Conservation (phyloP, 169 alveolate genomes). For the Cryptosporidium sp. region DNA sequence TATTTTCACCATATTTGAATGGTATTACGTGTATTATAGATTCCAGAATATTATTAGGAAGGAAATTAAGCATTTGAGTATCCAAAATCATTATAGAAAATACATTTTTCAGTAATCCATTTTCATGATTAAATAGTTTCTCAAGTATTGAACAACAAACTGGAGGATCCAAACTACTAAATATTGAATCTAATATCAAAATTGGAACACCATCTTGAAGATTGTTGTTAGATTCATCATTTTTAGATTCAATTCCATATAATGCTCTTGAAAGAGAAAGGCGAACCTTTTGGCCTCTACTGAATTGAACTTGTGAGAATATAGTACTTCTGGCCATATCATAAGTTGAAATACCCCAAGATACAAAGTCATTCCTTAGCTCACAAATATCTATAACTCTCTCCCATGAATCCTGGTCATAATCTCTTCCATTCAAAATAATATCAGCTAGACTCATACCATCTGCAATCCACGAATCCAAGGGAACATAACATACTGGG, state of each 20-base stretch:
- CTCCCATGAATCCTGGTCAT: conserved; percentile 38
- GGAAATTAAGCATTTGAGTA: conserved; percentile 37
- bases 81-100: conserved; percentile 32
- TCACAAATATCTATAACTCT: conserved; percentile 56
- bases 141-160: conserved; percentile 33
- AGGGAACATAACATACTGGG: conserved; percentile 53
- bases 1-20: not conserved
- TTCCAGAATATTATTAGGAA: conserved; percentile 24
- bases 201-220: not conserved
- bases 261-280: conserved; percentile 58
- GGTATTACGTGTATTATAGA: conserved; percentile 14
- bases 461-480: conserved; percentile 60
- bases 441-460: conserved; percentile 65
- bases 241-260: conserved; percentile 24
- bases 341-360: conserved; percentile 46
- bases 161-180: conserved; percentile 61
- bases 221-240: not conserved
- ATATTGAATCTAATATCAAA: conserved; percentile 61
- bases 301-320: conserved; percentile 29
- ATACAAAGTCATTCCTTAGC: conserved; percentile 29
- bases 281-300: conserved; percentile 67
- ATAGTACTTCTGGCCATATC: conserved; percentile 38
- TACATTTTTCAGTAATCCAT: conserved; percentile 39
- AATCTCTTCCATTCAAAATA: conserved; percentile 65
- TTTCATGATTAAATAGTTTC: conserved; percentile 43